Base-by-base conservation (phyloP, 805 yeast genomes). In the Saturnispora besseyi region DNA sequence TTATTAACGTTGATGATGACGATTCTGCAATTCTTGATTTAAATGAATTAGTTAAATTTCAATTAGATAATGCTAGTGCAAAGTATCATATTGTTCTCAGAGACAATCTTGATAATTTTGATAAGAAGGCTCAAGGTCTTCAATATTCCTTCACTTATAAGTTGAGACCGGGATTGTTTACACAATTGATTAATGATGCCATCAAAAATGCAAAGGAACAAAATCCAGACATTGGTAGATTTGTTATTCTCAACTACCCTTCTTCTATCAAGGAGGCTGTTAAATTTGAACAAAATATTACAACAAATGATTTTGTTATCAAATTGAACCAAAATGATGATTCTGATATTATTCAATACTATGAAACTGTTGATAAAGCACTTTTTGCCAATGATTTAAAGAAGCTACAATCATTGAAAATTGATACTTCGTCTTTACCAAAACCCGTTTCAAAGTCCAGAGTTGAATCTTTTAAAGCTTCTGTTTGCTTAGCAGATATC, bases 221-320 rank as follows among this genome's bases (percentile, higher is more conserved):
- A 21, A 41, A 55, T 29, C 70, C 71, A 22, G 58, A 69, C 22
- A 69, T 73, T 31, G 75, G 79, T 30, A 68, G 69, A 37, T 76
- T 80, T 34, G 55, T 81, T 0, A 62, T 84, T 45, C 59, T 75
- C 28, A 77, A 81, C 57, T 84, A 77, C 59, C 90, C 91, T 3
- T 73, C 70, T 45, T 70, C 72, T 24, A 73, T 85, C 37, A 76
- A 76, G 45, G 90, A 84, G 53, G 84, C 87, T 3, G 76, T 81
- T 48, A 79, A 77, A 57, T 85, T 85, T 54, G 93, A 85, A 61
- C 84, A 80, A 56, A 87, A 83, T 51, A 72, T 84, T 28, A 74
- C 81, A 2, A 73, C 74, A 9, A 64, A 75, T 45, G 62, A 70
- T 50, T 69, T 72, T 45, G 48, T 79, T 38, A 63, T 71, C 26